phyloP scores from a whole-genome alignment of 1,139 yeast species.

The Candida albicans region DNA sequence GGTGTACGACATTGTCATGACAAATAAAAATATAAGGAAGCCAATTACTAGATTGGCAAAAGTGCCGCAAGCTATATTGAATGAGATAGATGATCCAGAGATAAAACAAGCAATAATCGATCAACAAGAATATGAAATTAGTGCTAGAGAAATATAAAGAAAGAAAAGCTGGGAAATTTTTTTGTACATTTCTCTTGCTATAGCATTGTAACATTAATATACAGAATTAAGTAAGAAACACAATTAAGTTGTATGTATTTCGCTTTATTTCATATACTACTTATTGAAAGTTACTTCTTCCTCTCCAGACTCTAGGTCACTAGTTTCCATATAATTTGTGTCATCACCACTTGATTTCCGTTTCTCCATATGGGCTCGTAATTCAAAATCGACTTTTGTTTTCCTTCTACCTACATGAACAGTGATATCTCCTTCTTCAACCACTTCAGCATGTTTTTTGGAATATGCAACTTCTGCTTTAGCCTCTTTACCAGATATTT shows the following conservation, averaged over 20 bases:
- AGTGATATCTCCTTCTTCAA: constrained; percentile 45
- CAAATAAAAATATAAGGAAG: constrained; percentile 17
- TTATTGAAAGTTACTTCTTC: constrained; percentile 21
- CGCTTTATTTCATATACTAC: not conserved
- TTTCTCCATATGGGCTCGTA: constrained; percentile 49
- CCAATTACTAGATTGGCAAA: constrained; percentile 63
- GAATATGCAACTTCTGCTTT: constrained; percentile 52
- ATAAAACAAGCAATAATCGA: constrained; percentile 59
- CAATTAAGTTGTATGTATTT: not conserved
- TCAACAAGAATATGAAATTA: constrained; percentile 60
- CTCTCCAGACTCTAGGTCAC: constrained; percentile 27
- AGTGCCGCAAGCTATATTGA: constrained; percentile 59
- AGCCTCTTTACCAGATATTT: constrained; percentile 66
- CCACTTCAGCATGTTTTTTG: constrained; percentile 48
- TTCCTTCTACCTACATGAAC: constrained; percentile 51
- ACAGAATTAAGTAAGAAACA: not conserved
- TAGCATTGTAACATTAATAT: constrained; percentile 7
- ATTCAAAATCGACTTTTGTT: constrained; percentile 50
- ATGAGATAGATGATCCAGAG: constrained; percentile 53
- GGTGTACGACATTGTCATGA: constrained; percentile 46
- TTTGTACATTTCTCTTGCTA: no score
- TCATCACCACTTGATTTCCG: constrained; percentile 21
- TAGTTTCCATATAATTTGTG: constrained; percentile 18
- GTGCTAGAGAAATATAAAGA: constrained; percentile 3
- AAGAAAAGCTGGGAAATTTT: no score